These are phyloP conservation scores for Boletus vermiculosoides DNA, from an alignment of 768 basidiomycete species.

Conservation along the genomic window DNA sequence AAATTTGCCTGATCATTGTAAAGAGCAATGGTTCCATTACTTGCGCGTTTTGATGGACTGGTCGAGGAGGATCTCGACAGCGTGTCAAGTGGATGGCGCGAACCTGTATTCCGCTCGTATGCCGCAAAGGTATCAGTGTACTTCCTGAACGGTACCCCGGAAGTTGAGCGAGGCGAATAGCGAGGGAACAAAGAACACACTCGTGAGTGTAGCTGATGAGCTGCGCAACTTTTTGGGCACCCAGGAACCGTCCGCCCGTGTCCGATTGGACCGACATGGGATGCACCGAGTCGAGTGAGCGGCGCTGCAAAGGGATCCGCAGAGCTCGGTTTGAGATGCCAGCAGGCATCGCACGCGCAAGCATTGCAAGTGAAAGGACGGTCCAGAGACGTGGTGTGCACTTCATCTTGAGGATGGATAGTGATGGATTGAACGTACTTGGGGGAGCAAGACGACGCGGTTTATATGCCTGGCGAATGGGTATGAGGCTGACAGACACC, in stretches of 20 bases:
- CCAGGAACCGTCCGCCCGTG: not conserved
- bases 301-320: constrained; percentile 10
- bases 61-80: constrained; percentile 3
- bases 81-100: constrained; percentile 28
- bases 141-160: constrained; percentile 34
- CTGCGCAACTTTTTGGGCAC: not conserved
- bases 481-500: constrained; percentile 17
- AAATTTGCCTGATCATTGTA: constrained; percentile 30
- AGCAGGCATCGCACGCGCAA: constrained; percentile 10
- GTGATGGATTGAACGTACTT: not conserved
- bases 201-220: constrained; percentile 2
- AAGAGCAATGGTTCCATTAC: constrained; percentile 25
- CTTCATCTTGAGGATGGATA: constrained; percentile 9
- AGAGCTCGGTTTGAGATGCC: not conserved
- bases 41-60: constrained; percentile 8
- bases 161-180: not conserved
- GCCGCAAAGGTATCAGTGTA: constrained; percentile 39
- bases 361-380: not conserved
- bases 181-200: not conserved
- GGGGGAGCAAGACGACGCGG: not conserved
- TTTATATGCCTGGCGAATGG: constrained; percentile 6
- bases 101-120: constrained; percentile 43
- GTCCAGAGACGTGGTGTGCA: not conserved
- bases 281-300: not conserved
- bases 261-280: not conserved